phyloP scores from a whole-genome alignment of 305 asterid species.

The Fraxinus paxiana region DNA sequence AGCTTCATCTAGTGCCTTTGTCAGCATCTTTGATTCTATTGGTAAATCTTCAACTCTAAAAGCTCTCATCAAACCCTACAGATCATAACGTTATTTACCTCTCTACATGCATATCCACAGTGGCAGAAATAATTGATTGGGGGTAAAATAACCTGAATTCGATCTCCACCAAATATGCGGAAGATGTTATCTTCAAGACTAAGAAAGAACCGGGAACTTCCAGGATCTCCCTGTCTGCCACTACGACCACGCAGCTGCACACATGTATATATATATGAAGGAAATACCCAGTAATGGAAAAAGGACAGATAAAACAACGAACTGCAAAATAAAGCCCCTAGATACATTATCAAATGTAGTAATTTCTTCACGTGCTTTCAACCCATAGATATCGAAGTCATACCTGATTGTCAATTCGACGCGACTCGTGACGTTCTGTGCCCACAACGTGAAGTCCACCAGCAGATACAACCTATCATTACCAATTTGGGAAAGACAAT shows the following conservation, averaged over 20 bases:
- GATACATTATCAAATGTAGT: conserved; percentile 8
- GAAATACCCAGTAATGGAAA: conserved; percentile 8
- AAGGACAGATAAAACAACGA: conserved; percentile 20
- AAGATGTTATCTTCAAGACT: conserved; percentile 98
- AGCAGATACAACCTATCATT: conserved; percentile 72
- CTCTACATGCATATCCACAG: conserved; percentile 13
- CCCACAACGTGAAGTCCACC: conserved; percentile 99
- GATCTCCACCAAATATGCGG: conserved; percentile 97
- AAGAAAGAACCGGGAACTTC: conserved; percentile 96
- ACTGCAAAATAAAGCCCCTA: conserved; percentile 10
- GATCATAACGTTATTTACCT: conserved; percentile 25
- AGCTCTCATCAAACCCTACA: conserved; percentile 95
- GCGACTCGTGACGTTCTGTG: conserved; percentile 97
- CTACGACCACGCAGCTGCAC: conserved; percentile 97
- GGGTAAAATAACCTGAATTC: conserved; percentile 66
- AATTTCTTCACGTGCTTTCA: conserved; percentile 23
- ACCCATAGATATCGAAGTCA: conserved; percentile 25
- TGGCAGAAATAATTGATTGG: conserved; percentile 22
- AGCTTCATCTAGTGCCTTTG: conserved; percentile 97
- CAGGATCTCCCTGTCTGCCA: conserved; percentile 99
- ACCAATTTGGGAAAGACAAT: conserved; percentile 4
- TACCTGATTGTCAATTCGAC: conserved; percentile 98
- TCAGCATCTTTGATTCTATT: conserved; percentile 95
- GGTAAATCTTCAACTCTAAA: conserved; percentile 98
- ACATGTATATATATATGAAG: conserved; percentile 15